Conservation (phyloP, 2,329 filamentous ascomycete species). For the Aureobasidium mangrovei region DNA sequence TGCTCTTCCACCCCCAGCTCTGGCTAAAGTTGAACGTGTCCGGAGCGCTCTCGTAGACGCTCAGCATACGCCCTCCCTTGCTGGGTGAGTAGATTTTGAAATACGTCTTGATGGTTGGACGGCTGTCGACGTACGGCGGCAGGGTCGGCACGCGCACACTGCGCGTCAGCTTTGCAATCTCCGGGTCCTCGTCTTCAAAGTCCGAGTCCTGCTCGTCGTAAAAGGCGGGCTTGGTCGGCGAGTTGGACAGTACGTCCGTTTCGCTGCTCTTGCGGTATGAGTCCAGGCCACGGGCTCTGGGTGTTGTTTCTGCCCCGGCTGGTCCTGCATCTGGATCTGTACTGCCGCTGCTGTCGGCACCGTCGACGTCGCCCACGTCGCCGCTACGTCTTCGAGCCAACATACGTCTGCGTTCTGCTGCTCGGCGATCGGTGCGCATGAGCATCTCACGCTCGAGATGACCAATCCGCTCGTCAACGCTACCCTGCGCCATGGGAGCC, state of each 20-base stretch:
- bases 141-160: slow-evolving; percentile 35
- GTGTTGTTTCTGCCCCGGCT: slow-evolving; percentile 16
- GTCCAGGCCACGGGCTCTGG: slow-evolving; percentile 22
- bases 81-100: slow-evolving; percentile 54
- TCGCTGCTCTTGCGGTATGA: slow-evolving; percentile 22
- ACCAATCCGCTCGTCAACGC: slow-evolving; percentile 46
- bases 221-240: slow-evolving; percentile 9
- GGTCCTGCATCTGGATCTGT: slow-evolving; percentile 35
- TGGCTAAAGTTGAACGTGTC: slow-evolving; percentile 53
- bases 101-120: slow-evolving; percentile 51
- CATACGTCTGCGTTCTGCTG: slow-evolving; percentile 20
- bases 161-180: slow-evolving; percentile 18
- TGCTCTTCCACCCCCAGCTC: slow-evolving; percentile 54
- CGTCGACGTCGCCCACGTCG: slow-evolving; percentile 2
- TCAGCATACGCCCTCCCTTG: slow-evolving; percentile 49
- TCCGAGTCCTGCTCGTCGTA: slow-evolving; percentile 20
- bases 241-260: slow-evolving; percentile 17
- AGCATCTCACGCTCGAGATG: slow-evolving; percentile 46
- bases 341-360: slow-evolving; percentile 33
- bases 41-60: slow-evolving; percentile 50
- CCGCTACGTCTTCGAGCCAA: background rate
- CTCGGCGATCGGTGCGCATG: slow-evolving; percentile 30
- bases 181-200: slow-evolving; percentile 13
- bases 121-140: slow-evolving; percentile 45
- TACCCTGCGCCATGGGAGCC: slow-evolving; percentile 32